Evolutionary conservation across 192 early-diverging fungal species (phyloP).

Genomic region (Backusella sp.): DNA sequence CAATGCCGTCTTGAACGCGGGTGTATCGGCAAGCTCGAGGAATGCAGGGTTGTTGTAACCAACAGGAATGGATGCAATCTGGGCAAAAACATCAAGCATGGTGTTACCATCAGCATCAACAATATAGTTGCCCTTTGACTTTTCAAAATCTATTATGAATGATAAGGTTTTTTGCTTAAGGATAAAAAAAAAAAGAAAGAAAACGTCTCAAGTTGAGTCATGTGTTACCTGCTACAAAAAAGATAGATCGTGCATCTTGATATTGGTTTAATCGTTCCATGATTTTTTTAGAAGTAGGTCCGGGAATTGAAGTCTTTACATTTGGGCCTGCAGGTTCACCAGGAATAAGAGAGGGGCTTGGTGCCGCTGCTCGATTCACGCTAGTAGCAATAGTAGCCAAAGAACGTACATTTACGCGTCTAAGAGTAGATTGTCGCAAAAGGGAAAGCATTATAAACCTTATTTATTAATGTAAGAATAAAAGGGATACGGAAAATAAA

Average conservation of each 20-base stretch:
- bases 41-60: constrained; percentile 71
- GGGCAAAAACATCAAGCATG: constrained; percentile 68
- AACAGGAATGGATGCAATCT: constrained; percentile 72
- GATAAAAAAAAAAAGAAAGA: neutral
- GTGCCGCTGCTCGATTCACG: neutral
- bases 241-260: constrained; percentile 67
- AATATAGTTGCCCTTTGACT: constrained; percentile 73
- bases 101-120: constrained; percentile 71
- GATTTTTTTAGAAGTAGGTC: constrained; percentile 54
- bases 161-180: neutral
- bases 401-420: neutral
- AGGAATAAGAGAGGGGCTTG: constrained; percentile 27
- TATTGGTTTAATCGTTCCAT: constrained; percentile 49
- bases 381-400: neutral
- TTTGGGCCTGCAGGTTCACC: constrained; percentile 59
- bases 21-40: constrained; percentile 45
- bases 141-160: constrained; percentile 50
- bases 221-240: constrained; percentile 51
- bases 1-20: constrained; percentile 60
- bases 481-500: neutral
- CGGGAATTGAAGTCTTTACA: constrained; percentile 55
- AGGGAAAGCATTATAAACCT: neutral
- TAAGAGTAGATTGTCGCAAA: constrained; percentile 1
- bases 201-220: neutral
- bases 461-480: neutral